phyloP scores from a whole-genome alignment of 2,329 filamentous ascomycete species.

The Cadophora sp. region DNA sequence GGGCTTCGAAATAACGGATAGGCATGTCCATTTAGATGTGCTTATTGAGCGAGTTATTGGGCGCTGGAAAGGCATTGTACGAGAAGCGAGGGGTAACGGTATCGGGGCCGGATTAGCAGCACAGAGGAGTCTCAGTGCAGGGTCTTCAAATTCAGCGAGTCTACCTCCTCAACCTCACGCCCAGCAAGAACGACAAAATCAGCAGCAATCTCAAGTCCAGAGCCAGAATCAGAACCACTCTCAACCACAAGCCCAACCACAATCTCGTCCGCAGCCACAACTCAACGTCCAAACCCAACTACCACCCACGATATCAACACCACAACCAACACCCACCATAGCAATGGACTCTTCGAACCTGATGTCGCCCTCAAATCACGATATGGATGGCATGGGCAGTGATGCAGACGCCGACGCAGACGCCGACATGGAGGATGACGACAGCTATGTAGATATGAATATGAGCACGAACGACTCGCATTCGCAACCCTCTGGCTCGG shows the following conservation, averaged over 20 bases:
- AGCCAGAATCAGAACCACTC: constrained; percentile 14
- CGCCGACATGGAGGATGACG: constrained; percentile 59
- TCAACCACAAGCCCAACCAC: constrained; percentile 15
- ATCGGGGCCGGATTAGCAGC: constrained; percentile 52
- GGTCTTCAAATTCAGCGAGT: constrained; percentile 24
- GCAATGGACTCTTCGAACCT: constrained; percentile 14
- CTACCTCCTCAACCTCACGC: constrained; percentile 15
- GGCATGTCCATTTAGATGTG: constrained; percentile 57
- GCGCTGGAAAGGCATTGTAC: constrained; percentile 67
- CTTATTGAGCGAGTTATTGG: constrained; percentile 62
- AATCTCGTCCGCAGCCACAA: constrained; percentile 3
- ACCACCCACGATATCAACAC: neutral
- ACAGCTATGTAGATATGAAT: constrained; percentile 58
- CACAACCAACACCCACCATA: constrained; percentile 12
- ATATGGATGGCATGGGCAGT: constrained; percentile 31
- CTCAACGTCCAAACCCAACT: neutral
- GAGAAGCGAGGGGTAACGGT: constrained; percentile 51
- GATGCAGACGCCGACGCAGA: constrained; percentile 42
- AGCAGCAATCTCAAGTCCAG: neutral
- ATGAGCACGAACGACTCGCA: constrained; percentile 20
- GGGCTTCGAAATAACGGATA: constrained; percentile 58
- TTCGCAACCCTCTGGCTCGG: neutral
- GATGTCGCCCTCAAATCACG: constrained; percentile 5
- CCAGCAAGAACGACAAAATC: constrained; percentile 4
- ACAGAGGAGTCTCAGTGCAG: constrained; percentile 53